Evolutionary conservation across 2,329 filamentous ascomycete genomes (phyloP), one percentile per base, ranked within the genome.

Genomic region (Aspergillus ibericus): DNA sequence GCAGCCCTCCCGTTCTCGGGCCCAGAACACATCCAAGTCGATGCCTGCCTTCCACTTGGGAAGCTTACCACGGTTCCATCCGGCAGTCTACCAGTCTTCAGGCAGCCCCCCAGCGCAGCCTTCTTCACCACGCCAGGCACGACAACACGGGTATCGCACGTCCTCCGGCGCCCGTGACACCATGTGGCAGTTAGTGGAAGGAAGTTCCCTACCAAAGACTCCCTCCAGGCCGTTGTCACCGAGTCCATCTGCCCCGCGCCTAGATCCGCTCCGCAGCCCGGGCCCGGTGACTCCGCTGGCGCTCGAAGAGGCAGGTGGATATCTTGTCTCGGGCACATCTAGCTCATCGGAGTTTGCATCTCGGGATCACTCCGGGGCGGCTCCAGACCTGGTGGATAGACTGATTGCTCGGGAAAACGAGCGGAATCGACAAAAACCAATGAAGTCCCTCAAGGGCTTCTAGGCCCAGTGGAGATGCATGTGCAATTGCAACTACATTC

Each of bases 271-370:
- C 10, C 72, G 73, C 35, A 81, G 78, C 53, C 78, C 78, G 1
- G 78, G 78, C 1, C 77, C 77, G 0, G 78, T 81, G 35, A 80
- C 78, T 4, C 78, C 78, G 12, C 65, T 81, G 49, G 74, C 70
- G 1, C 68, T 81, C 8, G 77, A 76, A 53, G 70, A 77, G 32
- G 68, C 72, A 6, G 72, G 75, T 42, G 75, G 74, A 51, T 80
- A 80, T 56, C 68, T 80, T 10, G 68, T 70, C 5, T 70, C 72
- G 7, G 75, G 76, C 20, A 63, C 69, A 25, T 60, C 64, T n/a
- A 61, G 57, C 36, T 53, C 60, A 1, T 64, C 62, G 5, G 62
- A 63, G 9, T 62, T 62, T 8, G 56, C 59, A 12, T 56, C 66
- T 20, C 62, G 69, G 36, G 70, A 70, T 18, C 32, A 67, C 47